phyloP scores from a whole-genome alignment of 495 filamentous ascomycete genomes.

The Cercophora newfieldiana region DNA sequence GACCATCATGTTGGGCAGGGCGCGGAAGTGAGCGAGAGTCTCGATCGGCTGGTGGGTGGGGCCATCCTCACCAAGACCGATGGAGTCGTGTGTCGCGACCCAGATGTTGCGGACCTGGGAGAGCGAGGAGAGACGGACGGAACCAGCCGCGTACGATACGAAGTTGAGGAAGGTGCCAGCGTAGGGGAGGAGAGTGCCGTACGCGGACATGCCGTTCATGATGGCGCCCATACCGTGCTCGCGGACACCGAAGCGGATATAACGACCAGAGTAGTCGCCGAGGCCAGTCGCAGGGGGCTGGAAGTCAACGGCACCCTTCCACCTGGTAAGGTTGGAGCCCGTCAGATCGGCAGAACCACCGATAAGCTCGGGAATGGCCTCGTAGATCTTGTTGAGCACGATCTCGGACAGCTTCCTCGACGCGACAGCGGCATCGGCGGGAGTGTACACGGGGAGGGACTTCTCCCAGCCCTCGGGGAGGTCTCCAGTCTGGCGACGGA shows the following conservation, averaged over 20 bases:
- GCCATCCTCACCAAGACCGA: slow-evolving; percentile 98
- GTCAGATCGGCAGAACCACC: slow-evolving; percentile 98
- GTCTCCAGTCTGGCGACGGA: slow-evolving; percentile 75
- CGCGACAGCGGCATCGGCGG: slow-evolving; percentile 79
- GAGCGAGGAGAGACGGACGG: slow-evolving; percentile 89
- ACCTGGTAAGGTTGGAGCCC: slow-evolving; percentile 96
- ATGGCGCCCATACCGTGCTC: slow-evolving; percentile 97
- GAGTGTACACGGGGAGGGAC: slow-evolving; percentile 86
- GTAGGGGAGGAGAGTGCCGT: slow-evolving; percentile 92
- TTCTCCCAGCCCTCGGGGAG: slow-evolving; percentile 98
- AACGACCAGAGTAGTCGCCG: slow-evolving; percentile 87
- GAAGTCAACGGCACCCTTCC: slow-evolving; percentile 97
- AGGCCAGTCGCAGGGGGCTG: slow-evolving; percentile 84
- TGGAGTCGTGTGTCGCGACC: slow-evolving; percentile 98
- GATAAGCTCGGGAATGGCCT: slow-evolving; percentile 81
- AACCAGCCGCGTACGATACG: slow-evolving; percentile 95
- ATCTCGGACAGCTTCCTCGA: slow-evolving; percentile 95
- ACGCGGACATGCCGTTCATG: slow-evolving; percentile 96
- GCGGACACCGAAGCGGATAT: slow-evolving; percentile 95
- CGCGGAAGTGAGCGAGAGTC: slow-evolving; percentile 99
- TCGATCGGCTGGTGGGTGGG: slow-evolving; percentile 99
- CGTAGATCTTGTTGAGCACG: slow-evolving; percentile 86
- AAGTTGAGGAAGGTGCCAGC: slow-evolving; percentile 99
- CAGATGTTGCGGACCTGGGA: slow-evolving; percentile 92
- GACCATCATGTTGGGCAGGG: slow-evolving; percentile 98